Percentiles rank a stretch among this genome's conserved stretches.
phyloP scores from a whole-genome alignment of 2,329 filamentous ascomycete genomes.

The Penicillium sp. region DNA sequence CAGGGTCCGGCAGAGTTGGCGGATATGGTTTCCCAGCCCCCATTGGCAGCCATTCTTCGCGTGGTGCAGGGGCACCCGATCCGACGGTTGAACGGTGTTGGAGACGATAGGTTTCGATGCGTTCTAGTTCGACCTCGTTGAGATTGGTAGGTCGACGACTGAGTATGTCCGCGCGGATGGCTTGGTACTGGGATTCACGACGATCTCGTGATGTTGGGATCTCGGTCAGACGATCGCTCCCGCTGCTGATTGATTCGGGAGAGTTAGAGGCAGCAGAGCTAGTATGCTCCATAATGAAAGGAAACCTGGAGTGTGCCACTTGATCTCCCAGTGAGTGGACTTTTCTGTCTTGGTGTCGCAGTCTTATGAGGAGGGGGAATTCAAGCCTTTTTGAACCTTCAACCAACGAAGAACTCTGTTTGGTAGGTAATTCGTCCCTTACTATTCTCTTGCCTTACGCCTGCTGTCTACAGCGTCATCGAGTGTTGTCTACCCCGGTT shows the following conservation, averaged over 20 bases:
- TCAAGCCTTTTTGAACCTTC: not conserved
- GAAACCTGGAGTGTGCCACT: not conserved
- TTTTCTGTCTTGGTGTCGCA: not conserved
- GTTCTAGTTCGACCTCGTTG: conserved; percentile 29
- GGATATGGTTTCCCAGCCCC: conserved; percentile 31
- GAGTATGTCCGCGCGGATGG: conserved; percentile 5
- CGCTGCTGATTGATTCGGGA: not conserved
- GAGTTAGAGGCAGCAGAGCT: conserved; percentile 3
- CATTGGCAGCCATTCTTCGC: conserved; percentile 31
- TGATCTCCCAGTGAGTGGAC: not conserved
- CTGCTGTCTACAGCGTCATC: conserved; percentile 15
- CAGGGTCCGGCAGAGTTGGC: conserved; percentile 51
- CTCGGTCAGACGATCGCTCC: conserved; percentile 9
- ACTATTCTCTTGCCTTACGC: not conserved
- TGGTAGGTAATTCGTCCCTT: not conserved
- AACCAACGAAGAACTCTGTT: not conserved
- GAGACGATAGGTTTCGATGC: conserved; percentile 31
- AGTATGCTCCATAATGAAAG: conserved; percentile 8
- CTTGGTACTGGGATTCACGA: conserved; percentile 1
- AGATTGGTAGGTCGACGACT: conserved; percentile 26
- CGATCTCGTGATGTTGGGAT: conserved; percentile 1
- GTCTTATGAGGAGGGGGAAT: not conserved
- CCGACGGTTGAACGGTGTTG: conserved; percentile 32
- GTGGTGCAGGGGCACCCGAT: conserved; percentile 21
- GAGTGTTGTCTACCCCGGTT: conserved; percentile 10